Base-by-base conservation (phyloP, 2,329 filamentous ascomycete species). In the Septoria linicola region DNA sequence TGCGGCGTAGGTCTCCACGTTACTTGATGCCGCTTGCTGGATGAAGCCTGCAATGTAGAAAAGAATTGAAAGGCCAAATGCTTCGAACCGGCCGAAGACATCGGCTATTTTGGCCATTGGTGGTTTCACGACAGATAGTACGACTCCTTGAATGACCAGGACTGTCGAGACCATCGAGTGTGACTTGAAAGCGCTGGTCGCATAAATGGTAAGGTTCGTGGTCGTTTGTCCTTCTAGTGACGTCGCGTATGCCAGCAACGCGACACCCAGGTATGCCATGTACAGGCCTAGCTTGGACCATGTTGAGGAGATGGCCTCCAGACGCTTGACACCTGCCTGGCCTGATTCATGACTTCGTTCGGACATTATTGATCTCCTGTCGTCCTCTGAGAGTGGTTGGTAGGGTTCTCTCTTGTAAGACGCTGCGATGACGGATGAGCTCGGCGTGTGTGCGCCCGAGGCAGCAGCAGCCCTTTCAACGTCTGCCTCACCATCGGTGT, bases 111-210 rank as follows among this genome's bases (percentile, higher is more conserved):
- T 83, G 47, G 80, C 78, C 74, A 83, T 78, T 8, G 80, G 80
- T 2, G 80, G 77, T 57, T 83, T 82, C 60, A 82, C 77, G 40
- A 83, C 76, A 43, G 80, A 66, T 63, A 84, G 80, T 13, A 86
- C 81, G 3, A 85, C 79, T 60, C 79, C 78, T 54, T 84, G 80
- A 7, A 86, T 77, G 8, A 85, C 82, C 21, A 78, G 73, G 19
- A 86, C 79, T 0, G 82, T 85, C 13, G 83, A 82, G 35, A 85
- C 74, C 27, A 88, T 73, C 10, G 83, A 84, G 63, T 87, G 85
- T 41, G 77, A 74, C 32, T 73, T 73, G 63, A 87, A 88, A 2
- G 78, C 75, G 52, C 82, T 86, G 1, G 84, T 87, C 23, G 85
- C 82, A 70, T 82, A 86, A 17, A 80, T 78, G 13, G 78, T 77